Conservation (phyloP, 2,329 filamentous ascomycete species). For the Bipolaris sorokiniana region DNA sequence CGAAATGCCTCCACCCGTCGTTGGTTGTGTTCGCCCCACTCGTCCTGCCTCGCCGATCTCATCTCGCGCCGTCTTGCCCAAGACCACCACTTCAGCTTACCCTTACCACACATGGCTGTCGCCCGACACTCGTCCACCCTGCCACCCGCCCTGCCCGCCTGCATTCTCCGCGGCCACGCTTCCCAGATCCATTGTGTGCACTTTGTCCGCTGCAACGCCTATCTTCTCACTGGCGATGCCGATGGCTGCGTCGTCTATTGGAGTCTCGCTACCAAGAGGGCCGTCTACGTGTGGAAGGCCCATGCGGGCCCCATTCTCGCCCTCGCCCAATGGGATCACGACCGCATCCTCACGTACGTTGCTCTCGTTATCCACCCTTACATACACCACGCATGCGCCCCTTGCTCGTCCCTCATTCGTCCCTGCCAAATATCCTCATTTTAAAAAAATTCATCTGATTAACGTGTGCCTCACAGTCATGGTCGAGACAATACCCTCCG, state of each 20-base stretch:
- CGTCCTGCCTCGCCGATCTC: conserved; percentile 28
- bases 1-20: conserved; percentile 11
- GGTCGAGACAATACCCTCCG: conserved; percentile 86
- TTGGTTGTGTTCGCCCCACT: conserved; percentile 12
- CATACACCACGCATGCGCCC: not conserved
- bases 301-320: conserved; percentile 80
- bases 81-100: conserved; percentile 31
- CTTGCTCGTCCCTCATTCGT: not conserved
- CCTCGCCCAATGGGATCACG: conserved; percentile 71
- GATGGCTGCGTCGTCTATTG: conserved; percentile 89
- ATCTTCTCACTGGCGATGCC: conserved; percentile 84
- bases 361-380: not conserved
- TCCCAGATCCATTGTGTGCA: conserved; percentile 77
- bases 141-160: conserved; percentile 63
- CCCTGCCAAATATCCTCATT: too few species aligned
- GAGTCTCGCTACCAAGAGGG: conserved; percentile 81
- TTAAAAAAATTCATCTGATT: not conserved
- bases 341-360: conserved; percentile 82
- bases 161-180: conserved; percentile 84
- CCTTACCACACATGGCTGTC: conserved; percentile 28
- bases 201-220: conserved; percentile 75
- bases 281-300: conserved; percentile 83
- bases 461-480: conserved; percentile 64
- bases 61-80: conserved; percentile 41
- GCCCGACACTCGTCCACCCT: conserved; percentile 39